These are phyloP conservation scores for Bromus sterilis DNA, from an alignment of 176 grass and related monocot genomes.

Conservation along the genomic window DNA sequence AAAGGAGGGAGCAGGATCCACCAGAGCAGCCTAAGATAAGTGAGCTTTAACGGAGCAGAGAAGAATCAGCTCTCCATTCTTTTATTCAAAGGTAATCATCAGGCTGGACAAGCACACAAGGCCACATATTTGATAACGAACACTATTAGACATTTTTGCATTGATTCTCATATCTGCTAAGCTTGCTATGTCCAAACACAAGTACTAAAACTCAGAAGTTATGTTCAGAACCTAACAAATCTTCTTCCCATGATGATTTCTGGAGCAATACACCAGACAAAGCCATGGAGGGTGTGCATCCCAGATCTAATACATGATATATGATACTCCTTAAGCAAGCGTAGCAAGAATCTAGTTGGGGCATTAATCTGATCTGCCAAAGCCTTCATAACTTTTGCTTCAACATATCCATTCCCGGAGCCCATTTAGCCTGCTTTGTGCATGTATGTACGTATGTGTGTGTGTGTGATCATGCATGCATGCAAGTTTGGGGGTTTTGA, in stretches of 20 bases:
- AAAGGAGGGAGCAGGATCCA: not conserved
- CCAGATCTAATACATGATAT: not conserved
- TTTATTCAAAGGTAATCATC: not conserved
- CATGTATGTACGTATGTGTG: not conserved
- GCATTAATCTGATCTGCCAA: not conserved
- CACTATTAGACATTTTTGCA: slow-evolving; percentile 3
- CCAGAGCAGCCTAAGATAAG: not conserved
- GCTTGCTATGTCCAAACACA: not conserved
- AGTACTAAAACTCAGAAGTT: too few species aligned
- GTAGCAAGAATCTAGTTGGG: not conserved
- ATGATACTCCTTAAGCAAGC: not conserved
- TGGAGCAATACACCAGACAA: not conserved
- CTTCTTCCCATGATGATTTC: not conserved
- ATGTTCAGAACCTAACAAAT: not conserved
- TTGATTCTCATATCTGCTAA: not conserved
- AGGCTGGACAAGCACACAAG: not conserved
- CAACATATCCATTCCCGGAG: slow-evolving; percentile 18
- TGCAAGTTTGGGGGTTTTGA: not conserved
- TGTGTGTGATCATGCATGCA: too few species aligned
- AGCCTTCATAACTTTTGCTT: slow-evolving; percentile 32
- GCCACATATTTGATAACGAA: not conserved
- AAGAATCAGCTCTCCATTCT: not conserved
- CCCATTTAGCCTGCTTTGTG: not conserved
- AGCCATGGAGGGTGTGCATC: not conserved
- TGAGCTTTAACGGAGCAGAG: not conserved